Percentiles rank a stretch among this genome's conserved stretches.
These are phyloP conservation scores for Clonostachys sp. DNA, from an alignment of 2,329 filamentous ascomycete genomes.

Conservation along the genomic window DNA sequence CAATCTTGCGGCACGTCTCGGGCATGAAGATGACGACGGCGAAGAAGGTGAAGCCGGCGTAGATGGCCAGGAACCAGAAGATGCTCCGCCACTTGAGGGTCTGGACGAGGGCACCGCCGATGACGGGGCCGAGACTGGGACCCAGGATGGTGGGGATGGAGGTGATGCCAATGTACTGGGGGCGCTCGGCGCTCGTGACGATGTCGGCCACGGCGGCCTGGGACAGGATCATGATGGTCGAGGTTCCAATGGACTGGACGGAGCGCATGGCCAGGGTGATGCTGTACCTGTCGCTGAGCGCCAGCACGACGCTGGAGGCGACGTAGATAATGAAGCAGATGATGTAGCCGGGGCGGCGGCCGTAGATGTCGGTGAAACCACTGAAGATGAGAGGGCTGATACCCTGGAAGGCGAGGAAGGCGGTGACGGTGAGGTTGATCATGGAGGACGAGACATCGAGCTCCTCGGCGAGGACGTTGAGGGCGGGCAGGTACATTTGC, in stretches of 20 bases:
- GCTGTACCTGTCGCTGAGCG: constrained; percentile 31
- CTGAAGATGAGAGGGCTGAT: constrained; percentile 44
- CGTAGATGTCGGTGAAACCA: constrained; percentile 41
- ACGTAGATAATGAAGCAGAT: constrained; percentile 40
- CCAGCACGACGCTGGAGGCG: constrained; percentile 38
- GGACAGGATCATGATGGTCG: constrained; percentile 47
- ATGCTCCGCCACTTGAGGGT: constrained; percentile 48
- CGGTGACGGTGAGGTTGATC: constrained; percentile 35
- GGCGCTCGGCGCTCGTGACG: constrained; percentile 50
- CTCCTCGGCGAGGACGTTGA: constrained; percentile 31
- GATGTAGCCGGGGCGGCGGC: constrained; percentile 42
- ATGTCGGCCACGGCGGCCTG: constrained; percentile 53
- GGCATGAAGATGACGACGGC: constrained; percentile 32
- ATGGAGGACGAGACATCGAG: constrained; percentile 21
- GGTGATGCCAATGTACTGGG: constrained; percentile 44
- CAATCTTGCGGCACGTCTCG: constrained; percentile 26
- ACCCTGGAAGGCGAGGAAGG: constrained; percentile 46
- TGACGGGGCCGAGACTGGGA: constrained; percentile 36
- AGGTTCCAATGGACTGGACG: constrained; percentile 46
- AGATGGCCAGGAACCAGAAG: constrained; percentile 53
- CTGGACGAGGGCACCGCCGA: constrained; percentile 47
- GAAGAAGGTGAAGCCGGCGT: constrained; percentile 25
- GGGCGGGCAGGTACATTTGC: constrained; percentile 37
- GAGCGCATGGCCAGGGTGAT: constrained; percentile 42
- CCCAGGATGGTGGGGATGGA: constrained; percentile 29